Conservation (phyloP, 2,329 filamentous ascomycete species). For the Dothideomycetes sp. region DNA sequence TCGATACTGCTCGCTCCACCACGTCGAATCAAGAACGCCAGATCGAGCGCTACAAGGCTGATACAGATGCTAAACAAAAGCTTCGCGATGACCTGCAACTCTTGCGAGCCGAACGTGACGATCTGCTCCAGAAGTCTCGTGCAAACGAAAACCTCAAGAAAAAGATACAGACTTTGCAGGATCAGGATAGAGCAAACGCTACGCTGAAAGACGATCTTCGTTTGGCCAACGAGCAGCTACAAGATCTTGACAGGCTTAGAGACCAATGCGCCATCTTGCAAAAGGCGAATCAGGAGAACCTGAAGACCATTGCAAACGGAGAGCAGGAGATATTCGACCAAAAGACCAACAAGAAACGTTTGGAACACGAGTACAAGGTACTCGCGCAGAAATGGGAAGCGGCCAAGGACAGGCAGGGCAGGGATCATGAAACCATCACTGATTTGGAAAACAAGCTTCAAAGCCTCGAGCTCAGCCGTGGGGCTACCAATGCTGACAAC, state of each 20-base stretch:
- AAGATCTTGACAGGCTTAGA: slow-evolving; percentile 33
- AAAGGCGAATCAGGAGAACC: slow-evolving; percentile 41
- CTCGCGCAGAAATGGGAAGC: slow-evolving; percentile 37
- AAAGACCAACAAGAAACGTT: slow-evolving; percentile 34
- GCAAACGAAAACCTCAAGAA: slow-evolving; percentile 43
- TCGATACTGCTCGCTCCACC: slow-evolving; percentile 31
- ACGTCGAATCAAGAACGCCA: slow-evolving; percentile 36
- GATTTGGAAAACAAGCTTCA: slow-evolving; percentile 35
- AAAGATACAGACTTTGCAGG: slow-evolving; percentile 40
- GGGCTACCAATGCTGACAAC: slow-evolving; percentile 4
- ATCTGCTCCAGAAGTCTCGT: slow-evolving; percentile 36
- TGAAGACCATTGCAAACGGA: slow-evolving; percentile 36
- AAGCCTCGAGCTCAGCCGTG: slow-evolving; percentile 26
- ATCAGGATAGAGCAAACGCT: slow-evolving; percentile 33
- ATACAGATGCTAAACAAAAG: slow-evolving; percentile 34
- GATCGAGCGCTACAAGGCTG: slow-evolving; percentile 30
- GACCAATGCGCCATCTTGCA: slow-evolving; percentile 33
- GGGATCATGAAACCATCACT: slow-evolving; percentile 35
- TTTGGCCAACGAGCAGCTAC: slow-evolving; percentile 30
- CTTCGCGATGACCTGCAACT: slow-evolving; percentile 41
- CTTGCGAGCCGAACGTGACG: slow-evolving; percentile 36
- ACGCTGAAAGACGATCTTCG: slow-evolving; percentile 34
- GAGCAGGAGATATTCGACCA: slow-evolving; percentile 42
- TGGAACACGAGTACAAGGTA: slow-evolving; percentile 37
- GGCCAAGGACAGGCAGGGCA: slow-evolving; percentile 34